phyloP scores from a whole-genome alignment of 805 yeast species.

The Grigorovia humatica region DNA sequence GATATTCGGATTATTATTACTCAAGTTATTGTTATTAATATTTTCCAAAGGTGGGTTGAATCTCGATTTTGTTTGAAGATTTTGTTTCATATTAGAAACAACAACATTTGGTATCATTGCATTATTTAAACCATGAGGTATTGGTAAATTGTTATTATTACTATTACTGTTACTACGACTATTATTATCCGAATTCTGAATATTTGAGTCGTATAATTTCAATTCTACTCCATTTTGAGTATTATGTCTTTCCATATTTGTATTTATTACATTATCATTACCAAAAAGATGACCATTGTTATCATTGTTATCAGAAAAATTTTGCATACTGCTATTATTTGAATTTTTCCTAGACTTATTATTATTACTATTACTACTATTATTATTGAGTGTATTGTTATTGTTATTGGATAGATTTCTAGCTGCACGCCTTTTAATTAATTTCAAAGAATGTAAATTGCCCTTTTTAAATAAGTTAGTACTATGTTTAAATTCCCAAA shows the following conservation, averaged over 20 bases:
- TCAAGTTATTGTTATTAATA: background rate
- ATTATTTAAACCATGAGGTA: background rate
- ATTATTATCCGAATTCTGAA: background rate
- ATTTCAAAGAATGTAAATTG: slow-evolving; percentile 58
- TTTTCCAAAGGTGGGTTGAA: background rate
- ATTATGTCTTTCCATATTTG: no score
- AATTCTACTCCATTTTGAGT: background rate
- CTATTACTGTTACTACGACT: background rate
- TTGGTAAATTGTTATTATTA: background rate
- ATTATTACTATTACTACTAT: background rate
- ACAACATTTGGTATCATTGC: background rate
- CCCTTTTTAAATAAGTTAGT: slow-evolving; percentile 73
- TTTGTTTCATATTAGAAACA: background rate
- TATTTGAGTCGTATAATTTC: background rate
- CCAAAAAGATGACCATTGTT: background rate
- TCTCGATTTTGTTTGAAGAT: background rate
- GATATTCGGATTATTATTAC: no score
- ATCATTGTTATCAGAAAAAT: background rate
- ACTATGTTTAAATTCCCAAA: slow-evolving; percentile 87
- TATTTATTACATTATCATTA: no score
- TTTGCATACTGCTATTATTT: slow-evolving; percentile 4
- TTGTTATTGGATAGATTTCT: slow-evolving; percentile 17
- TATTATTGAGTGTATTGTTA: slow-evolving; percentile 2
- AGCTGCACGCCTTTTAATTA: slow-evolving; percentile 70
- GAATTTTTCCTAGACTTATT: slow-evolving; percentile 9